Evolutionary conservation across 495 filamentous ascomycete species (phyloP), one percentile per base, ranked within the genome.

Genomic region (Tuber calosporum): DNA sequence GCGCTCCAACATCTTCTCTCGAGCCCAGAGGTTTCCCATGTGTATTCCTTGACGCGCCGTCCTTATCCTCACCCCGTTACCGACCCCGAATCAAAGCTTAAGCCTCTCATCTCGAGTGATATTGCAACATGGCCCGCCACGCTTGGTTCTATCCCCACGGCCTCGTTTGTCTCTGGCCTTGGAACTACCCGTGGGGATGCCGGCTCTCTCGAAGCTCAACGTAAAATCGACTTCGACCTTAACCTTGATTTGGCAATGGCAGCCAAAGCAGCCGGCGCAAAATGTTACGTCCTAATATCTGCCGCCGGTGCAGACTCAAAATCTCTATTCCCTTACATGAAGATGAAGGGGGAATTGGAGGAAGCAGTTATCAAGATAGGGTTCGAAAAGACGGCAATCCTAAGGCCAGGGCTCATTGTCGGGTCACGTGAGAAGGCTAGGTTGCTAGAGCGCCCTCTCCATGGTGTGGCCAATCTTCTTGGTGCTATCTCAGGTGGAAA

Each of bases 261-360:
- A 0, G 90, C 91, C 67, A 89, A 86, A 75, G 83, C 86, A 17
- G 87, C 87, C 30, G 90, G 90, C 2, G 85, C 86, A 30, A 86
- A 87, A 74, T 88, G 86, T 43, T 93, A 88, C 77, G 89, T 93
- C 2, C 86, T 94, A 72, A 85, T 93, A 48, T 93, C 90, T 0
- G 83, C 85, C 30, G 81, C 75, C 4, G 87, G 87, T 34, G 85
- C 87, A 0, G 84, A 81, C 48, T 85, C 86, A 20, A 76, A 83
- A 19, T 87, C 86, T 0, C 72, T 72, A 1, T 75, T 88, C 4
- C 85, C 88, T 0, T 93, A 94, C 80, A 68, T 83, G 4, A 85
- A 87, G 77, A 94, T 96, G 90, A 96, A 96, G 84, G 86, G 85
- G 19, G 90, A 93, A 79, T 86, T 94, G 43, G 93, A 97, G 79